These are phyloP conservation scores for Kandelia obovata DNA, from an alignment of 345 rosid species.

Conservation along the genomic window DNA sequence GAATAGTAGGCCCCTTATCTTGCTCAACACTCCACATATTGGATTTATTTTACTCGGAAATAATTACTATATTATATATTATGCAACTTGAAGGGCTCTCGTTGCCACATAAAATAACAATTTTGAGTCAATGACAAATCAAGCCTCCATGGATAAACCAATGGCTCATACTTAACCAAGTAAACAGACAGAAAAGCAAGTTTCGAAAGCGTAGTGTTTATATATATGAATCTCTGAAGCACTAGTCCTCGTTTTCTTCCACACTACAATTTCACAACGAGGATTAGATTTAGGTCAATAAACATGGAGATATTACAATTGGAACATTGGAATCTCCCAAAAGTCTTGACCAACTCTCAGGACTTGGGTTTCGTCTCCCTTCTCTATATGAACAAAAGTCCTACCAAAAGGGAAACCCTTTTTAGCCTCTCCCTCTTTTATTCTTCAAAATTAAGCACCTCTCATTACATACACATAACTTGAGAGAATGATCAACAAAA, in stretches of 20 bases:
- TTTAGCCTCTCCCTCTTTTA: constrained; percentile 11
- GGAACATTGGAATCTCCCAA: background rate
- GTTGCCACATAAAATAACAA: constrained; percentile 1
- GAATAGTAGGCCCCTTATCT: background rate
- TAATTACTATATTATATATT: too few species aligned
- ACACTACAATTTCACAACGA: constrained; percentile 21
- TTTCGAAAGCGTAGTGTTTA: background rate
- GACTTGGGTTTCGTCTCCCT: too few species aligned
- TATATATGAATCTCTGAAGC: background rate
- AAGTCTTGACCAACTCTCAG: background rate
- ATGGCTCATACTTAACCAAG: background rate
- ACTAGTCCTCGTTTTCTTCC: constrained; percentile 8
- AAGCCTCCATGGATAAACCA: too few species aligned
- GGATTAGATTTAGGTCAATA: background rate
- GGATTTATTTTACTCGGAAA: background rate
- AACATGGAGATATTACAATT: background rate
- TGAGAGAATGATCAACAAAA: constrained; percentile 8
- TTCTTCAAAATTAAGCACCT: constrained; percentile 28
- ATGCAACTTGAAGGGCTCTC: background rate
- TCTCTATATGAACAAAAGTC: constrained; percentile 12
- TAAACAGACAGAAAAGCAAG: background rate
- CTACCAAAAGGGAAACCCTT: background rate
- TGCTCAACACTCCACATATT: background rate
- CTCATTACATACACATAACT: constrained; percentile 24
- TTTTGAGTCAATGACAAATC: too few species aligned